Base-by-base conservation (phyloP, 768 basidiomycete species). In the Pleurotus djamor region DNA sequence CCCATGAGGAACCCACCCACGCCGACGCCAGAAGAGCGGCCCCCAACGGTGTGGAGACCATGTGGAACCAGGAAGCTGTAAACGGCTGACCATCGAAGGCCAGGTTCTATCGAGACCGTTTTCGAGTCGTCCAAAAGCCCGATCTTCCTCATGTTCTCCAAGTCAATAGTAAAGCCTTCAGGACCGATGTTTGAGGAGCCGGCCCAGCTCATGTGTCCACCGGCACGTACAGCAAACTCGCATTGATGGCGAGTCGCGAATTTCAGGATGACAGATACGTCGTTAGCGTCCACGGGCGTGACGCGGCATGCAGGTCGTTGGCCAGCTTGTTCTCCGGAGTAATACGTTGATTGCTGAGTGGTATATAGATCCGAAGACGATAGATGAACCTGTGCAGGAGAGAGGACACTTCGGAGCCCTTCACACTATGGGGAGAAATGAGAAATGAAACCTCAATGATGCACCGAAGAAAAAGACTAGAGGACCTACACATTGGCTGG, bases 1-100 rank as follows among this genome's bases (percentile, higher is more conserved):
- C 63, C 64, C 5, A 59, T 34, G 41, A 65, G 56, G 49, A 63
- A 63, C 14, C 64, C 63, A 33, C 58, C 61, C 16, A 64, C 63
- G 10, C 60, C 63, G 57, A 63, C 60, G n/a, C 21, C 52, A 14
- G 63, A 52, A 6, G 57, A 52, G 7, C 63, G 54, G 5, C 63
- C 63, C 13, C 63, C 63, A 5, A 52, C 44, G 8, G 55, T 54
- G 48, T 35, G 32, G 28, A 62, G 49, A 38, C 43, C 45, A 43
- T 56, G 35, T 16, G 58, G 52, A 21, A 41, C 49, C 4, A 64
- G 36, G 9, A 48, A 28, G 21, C 59, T 44, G 48, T 64, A 64
- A 17, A 64, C 61, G 16, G 45, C 61, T 10, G 38, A 37, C 63
- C 60, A 62, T 4, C 36, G 38, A 12, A 41, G 10, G 2, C 63